Conservation (phyloP, 371 early-diverging fungal genomes). For the Saksenaea oblongispora region DNA sequence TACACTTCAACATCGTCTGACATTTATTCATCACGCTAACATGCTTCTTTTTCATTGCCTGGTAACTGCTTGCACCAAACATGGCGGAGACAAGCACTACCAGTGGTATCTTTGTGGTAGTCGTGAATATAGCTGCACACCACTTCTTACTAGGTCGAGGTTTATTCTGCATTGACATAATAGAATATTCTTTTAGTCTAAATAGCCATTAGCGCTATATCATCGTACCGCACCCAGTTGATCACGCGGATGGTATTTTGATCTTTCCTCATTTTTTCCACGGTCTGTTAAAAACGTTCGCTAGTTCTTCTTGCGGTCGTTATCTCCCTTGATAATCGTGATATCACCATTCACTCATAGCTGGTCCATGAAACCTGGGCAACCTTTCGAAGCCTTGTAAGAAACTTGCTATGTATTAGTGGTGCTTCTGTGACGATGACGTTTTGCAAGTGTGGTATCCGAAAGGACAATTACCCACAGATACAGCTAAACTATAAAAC, state of each 20-base stretch:
- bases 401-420: neutral
- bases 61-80: neutral
- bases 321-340: slow-evolving; percentile 1
- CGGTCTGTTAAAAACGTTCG: neutral
- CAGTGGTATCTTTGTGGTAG: neutral
- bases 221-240: no score
- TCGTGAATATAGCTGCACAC: neutral
- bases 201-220: neutral
- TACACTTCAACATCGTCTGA: neutral
- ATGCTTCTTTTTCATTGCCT: neutral
- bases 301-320: neutral
- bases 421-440: neutral
- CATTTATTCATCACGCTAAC: neutral
- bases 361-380: neutral
- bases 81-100: neutral
- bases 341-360: slow-evolving; percentile 3
- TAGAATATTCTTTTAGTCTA: neutral
- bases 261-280: neutral
- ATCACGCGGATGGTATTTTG: neutral
- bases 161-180: neutral
- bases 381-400: neutral
- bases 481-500: no score
- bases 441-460: no score
- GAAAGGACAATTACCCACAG: no score
- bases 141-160: neutral